Conservation (phyloP, 2,329 filamentous ascomycete species). For the Penicillium sp. region DNA sequence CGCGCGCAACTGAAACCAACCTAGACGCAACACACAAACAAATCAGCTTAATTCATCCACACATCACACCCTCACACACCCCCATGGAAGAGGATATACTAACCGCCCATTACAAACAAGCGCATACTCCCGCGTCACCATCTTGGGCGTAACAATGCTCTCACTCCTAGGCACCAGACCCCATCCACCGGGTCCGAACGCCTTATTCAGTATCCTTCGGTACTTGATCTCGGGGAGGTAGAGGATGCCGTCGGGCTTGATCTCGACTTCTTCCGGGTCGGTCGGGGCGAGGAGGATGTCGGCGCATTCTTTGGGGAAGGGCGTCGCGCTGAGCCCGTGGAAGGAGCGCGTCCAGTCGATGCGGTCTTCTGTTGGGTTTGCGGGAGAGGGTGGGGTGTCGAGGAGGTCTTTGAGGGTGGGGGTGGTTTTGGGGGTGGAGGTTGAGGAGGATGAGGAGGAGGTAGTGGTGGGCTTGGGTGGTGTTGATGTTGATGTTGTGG, state of each 20-base stretch:
- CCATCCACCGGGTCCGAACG: constrained; percentile 94
- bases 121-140: constrained; percentile 83
- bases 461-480: too few relatives aligned
- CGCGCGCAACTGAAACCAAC: constrained; percentile 81
- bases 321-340: constrained; percentile 62
- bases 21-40: constrained; percentile 46
- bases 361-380: constrained; percentile 32
- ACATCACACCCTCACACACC: too few relatives aligned
- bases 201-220: constrained; percentile 73
- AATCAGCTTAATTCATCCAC: too few relatives aligned
- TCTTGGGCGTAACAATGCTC: constrained; percentile 70
- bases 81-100: constrained; percentile 6
- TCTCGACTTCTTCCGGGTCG: constrained; percentile 69
- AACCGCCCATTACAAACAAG: constrained; percentile 81
- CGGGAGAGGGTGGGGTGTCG: too few relatives aligned
- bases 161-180: constrained; percentile 85
- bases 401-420: constrained; percentile 28
- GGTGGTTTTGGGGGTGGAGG: too few relatives aligned
- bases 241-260: constrained; percentile 93
- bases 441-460: too few relatives aligned
- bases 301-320: constrained; percentile 63
- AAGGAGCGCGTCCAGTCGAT: constrained; percentile 79
- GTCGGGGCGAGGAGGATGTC: constrained; percentile 61
- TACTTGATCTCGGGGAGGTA: constrained; percentile 99
- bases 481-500: too few relatives aligned